Conservation (phyloP, 805 yeast genomes). For the Teunomyces aglyptinius region DNA sequence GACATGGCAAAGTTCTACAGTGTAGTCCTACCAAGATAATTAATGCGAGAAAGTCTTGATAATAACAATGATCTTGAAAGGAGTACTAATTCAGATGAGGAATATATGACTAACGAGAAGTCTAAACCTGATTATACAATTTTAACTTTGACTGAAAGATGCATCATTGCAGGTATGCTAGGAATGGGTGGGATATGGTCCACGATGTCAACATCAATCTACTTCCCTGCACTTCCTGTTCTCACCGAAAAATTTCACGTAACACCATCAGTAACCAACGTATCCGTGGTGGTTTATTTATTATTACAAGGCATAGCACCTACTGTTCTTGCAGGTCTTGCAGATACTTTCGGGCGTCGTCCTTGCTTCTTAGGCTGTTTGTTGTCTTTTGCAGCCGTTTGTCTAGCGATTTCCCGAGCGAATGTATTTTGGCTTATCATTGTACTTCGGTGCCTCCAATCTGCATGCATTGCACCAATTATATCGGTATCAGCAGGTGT, state of each 20-base stretch:
- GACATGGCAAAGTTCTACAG: no score
- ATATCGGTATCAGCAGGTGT: constrained; percentile 70
- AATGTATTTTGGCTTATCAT: constrained; percentile 58
- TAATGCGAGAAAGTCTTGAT: background rate
- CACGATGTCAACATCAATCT: constrained; percentile 71
- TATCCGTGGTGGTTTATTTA: constrained; percentile 78
- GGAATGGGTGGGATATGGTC: constrained; percentile 62
- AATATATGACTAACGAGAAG: background rate
- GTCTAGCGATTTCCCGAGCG: constrained; percentile 64
- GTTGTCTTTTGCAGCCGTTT: constrained; percentile 54
- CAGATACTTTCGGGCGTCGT: constrained; percentile 72
- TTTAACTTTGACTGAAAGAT: constrained; percentile 39
- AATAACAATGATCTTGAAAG: background rate
- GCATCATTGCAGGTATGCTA: constrained; percentile 37
- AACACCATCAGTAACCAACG: constrained; percentile 56
- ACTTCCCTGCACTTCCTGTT: constrained; percentile 71
- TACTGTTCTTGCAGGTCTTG: constrained; percentile 60
- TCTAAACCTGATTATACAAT: constrained; percentile 36
- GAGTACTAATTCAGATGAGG: background rate
- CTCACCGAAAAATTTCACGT: constrained; percentile 55
- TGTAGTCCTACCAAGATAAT: background rate
- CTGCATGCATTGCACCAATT: constrained; percentile 77
- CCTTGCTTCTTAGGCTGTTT: constrained; percentile 61
- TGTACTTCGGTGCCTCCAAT: constrained; percentile 69
- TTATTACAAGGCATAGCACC: constrained; percentile 79